Base-by-base conservation (phyloP, 352 stramenopile species). In the Phytophthora cactorum region DNA sequence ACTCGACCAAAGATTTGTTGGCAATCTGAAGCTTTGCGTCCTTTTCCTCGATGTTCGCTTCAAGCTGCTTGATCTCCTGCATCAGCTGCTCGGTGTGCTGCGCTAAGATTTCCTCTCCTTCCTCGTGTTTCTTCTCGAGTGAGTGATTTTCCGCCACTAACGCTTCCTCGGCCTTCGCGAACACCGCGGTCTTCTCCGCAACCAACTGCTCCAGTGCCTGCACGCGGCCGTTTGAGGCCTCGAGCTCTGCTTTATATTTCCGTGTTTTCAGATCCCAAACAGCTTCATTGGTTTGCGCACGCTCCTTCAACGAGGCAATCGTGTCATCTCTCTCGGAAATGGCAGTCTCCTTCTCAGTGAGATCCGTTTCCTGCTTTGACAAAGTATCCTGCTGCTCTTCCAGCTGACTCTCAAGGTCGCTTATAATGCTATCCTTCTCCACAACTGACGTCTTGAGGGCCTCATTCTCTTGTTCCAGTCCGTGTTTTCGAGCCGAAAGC, bases 201-300 rank as follows among this genome's bases (percentile, higher is more conserved):
- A 76, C 36, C 25, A 74, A 57, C 49, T 77, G 72, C 47, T 82
- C 68, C 10, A 79, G 67, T 29, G 66, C 77, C 55, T 81, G 63
- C 38, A 76, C 49, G 25, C 63, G 64, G 27, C 58, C 65, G 17
- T 61, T 45, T 22, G 66, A 51, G 9, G 70, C 45, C 41, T 79
- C 70, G 29, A 84, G 27, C 27, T 79, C 64, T 46, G 64, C 68
- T 63, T 75, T 68, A 55, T 70, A 68, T 22, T 78, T 55, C 11
- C 38, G 41, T 22, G 8, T 34, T 38, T 70, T 77, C 11, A 59
- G 15, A 47, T 66, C 53, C 68, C 55, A 72, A 7, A 17, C 45
- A 44, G 56, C 49, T 66, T 80, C 56, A 25, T 65, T n/a, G 15
- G 44, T 64, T 11, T 60, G 46, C 29, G 44, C n/a, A 54, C 31